Evolutionary conservation across 805 yeast genomes (phyloP).

Genomic region (Wickerhamomyces silvicola): DNA sequence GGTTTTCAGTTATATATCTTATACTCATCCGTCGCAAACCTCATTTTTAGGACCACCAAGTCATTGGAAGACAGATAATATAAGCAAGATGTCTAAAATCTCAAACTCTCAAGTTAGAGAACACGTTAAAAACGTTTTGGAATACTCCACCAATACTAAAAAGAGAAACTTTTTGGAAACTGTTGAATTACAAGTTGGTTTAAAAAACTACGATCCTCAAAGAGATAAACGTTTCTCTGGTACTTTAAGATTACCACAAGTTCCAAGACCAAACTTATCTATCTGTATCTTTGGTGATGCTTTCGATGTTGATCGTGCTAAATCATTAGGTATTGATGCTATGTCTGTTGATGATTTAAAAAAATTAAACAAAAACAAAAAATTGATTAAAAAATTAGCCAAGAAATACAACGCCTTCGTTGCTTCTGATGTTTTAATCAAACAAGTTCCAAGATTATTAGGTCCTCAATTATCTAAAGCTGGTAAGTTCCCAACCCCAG

Average conservation of each 20-base stretch:
- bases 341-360: slow-evolving; percentile 99
- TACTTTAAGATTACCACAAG: slow-evolving; percentile 94
- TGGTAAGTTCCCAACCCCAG: slow-evolving; percentile 99
- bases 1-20: background rate
- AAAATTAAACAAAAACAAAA: slow-evolving; percentile 99
- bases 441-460: slow-evolving; percentile 99
- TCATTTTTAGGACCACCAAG: slow-evolving; percentile 40
- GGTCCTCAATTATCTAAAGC: slow-evolving; percentile 99
- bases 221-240: slow-evolving; percentile 99
- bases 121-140: slow-evolving; percentile 87
- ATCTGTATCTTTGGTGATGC: slow-evolving; percentile 99
- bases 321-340: slow-evolving; percentile 98
- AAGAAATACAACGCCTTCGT: slow-evolving; percentile 99
- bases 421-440: slow-evolving; percentile 98
- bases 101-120: slow-evolving; percentile 92
- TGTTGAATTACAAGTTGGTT: slow-evolving; percentile 98
- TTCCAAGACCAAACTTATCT: slow-evolving; percentile 99
- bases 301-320: slow-evolving; percentile 99
- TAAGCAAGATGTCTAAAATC: slow-evolving; percentile 70
- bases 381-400: slow-evolving; percentile 98
- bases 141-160: slow-evolving; percentile 89
- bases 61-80: slow-evolving; percentile 70
- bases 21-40: slow-evolving; percentile 38
- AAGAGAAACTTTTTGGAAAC: slow-evolving; percentile 99
- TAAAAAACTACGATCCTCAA: slow-evolving; percentile 99